A percentile compares a stretch with the other conserved stretches of the same genome.
These are phyloP conservation scores for Ganoderma resinaceum DNA, from an alignment of 1,284 basidiomycete genomes.

Conservation along the genomic window DNA sequence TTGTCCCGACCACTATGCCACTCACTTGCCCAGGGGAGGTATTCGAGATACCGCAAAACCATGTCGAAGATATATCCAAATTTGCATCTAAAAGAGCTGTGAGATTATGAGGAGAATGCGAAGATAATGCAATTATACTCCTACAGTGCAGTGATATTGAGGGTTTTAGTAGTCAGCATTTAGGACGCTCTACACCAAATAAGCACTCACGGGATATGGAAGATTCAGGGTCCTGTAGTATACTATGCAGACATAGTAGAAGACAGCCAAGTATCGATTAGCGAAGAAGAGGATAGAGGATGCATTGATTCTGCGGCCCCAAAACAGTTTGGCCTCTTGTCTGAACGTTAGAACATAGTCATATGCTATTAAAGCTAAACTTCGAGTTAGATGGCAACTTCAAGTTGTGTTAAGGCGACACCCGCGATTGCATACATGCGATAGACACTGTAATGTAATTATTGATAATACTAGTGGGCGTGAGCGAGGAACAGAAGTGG, in stretches of 20 bases:
- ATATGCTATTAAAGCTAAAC: background rate
- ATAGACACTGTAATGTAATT: background rate
- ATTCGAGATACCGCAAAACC: background rate
- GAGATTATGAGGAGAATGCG: background rate
- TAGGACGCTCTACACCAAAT: too few species aligned
- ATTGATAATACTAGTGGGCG: background rate
- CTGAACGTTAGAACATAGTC: background rate
- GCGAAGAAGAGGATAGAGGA: background rate
- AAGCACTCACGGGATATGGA: background rate
- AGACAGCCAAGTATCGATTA: background rate
- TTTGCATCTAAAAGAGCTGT: background rate
- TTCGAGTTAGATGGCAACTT: background rate
- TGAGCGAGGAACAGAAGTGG: background rate
- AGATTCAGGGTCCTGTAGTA: background rate
- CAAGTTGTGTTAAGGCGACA: background rate
- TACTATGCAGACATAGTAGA: background rate
- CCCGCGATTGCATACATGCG: background rate
- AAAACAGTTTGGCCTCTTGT: background rate
- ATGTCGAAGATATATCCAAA: background rate
- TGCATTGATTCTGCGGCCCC: background rate
- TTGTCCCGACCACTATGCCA: background rate
- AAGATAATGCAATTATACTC: background rate
- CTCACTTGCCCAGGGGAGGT: background rate
- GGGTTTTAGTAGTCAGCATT: too few species aligned
- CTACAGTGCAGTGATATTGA: too few species aligned